phyloP scores from a whole-genome alignment of 225 moss, liverwort and hornwort species.

The Antitrichia curtipendula region DNA sequence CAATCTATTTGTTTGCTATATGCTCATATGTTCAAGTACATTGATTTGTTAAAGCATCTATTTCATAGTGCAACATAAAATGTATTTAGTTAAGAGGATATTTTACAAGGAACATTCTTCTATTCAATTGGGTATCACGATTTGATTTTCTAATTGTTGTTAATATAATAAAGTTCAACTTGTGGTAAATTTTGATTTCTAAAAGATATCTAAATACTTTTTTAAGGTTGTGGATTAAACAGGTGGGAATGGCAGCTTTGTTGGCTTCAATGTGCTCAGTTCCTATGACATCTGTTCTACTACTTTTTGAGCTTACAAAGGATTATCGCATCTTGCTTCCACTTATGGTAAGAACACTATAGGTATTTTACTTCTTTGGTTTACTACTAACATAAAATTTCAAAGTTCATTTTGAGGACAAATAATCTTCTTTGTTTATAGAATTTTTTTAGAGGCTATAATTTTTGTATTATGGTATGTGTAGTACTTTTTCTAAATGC shows the following conservation, averaged over 20 bases:
- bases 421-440: not conserved
- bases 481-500: not conserved
- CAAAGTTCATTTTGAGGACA: not conserved
- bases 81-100: not conserved
- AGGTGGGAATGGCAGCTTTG: conserved; percentile 98
- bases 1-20: not conserved
- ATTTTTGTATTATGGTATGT: no score
- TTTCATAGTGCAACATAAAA: not conserved
- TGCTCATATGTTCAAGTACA: not conserved
- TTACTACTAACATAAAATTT: not conserved
- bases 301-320: conserved; percentile 97
- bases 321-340: conserved; percentile 93
- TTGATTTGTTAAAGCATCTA: not conserved
- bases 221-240: not conserved
- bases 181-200: not conserved
- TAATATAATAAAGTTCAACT: not conserved
- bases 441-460: no score
- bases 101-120: not conserved
- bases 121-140: not conserved
- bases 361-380: not conserved
- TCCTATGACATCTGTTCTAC: conserved; percentile 80
- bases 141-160: not conserved
- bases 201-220: not conserved
- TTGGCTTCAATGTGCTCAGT: conserved; percentile 92
- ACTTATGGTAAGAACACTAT: conserved; percentile 51